Percentiles rank a stretch among this genome's conserved stretches.
Conservation (phyloP, 192 early-diverging fungal genomes). For the Kappamyces sp. region DNA sequence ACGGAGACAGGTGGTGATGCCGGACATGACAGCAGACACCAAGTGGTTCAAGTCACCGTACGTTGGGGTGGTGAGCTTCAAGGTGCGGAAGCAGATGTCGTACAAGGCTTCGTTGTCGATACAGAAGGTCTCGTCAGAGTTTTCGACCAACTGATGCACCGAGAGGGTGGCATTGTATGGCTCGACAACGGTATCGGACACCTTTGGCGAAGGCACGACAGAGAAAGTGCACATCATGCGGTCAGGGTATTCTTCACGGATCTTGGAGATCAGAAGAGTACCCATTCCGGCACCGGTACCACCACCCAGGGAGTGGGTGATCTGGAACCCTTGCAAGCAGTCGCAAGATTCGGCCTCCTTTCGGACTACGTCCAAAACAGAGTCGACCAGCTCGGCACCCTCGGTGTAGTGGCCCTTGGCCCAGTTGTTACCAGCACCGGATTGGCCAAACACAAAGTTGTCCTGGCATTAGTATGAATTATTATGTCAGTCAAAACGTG, state of each 20-base stretch:
- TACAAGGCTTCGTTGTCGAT: constrained; percentile 99
- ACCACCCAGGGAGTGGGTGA: constrained; percentile 96
- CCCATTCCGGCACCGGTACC: constrained; percentile 97
- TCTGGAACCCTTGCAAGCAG: constrained; percentile 97
- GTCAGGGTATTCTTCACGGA: constrained; percentile 99
- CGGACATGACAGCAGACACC: constrained; percentile 94
- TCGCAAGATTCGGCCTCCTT: constrained; percentile 96
- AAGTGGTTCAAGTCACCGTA: constrained; percentile 96
- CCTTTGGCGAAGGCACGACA: constrained; percentile 95
- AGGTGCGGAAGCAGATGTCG: constrained; percentile 97
- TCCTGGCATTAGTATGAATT: constrained; percentile 42
- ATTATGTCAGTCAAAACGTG: too few relatives aligned
- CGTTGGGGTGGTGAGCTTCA: constrained; percentile 87
- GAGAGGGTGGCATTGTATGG: constrained; percentile 98
- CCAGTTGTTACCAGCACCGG: constrained; percentile 99
- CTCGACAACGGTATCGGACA: constrained; percentile 97
- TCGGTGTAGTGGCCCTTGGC: constrained; percentile 99
- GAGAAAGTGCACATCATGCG: constrained; percentile 98
- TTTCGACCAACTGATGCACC: constrained; percentile 97
- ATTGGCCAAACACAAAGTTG: constrained; percentile 93
- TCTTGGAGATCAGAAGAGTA: constrained; percentile 90
- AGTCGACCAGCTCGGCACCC: constrained; percentile 96
- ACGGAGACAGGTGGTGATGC: constrained; percentile 93
- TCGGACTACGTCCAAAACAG: constrained; percentile 89
- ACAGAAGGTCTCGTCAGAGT: constrained; percentile 99